Percentiles rank a stretch among this genome's conserved stretches.
Evolutionary conservation across 768 basidiomycete genomes (phyloP).

Genomic region (Atractiella rhizophila): DNA sequence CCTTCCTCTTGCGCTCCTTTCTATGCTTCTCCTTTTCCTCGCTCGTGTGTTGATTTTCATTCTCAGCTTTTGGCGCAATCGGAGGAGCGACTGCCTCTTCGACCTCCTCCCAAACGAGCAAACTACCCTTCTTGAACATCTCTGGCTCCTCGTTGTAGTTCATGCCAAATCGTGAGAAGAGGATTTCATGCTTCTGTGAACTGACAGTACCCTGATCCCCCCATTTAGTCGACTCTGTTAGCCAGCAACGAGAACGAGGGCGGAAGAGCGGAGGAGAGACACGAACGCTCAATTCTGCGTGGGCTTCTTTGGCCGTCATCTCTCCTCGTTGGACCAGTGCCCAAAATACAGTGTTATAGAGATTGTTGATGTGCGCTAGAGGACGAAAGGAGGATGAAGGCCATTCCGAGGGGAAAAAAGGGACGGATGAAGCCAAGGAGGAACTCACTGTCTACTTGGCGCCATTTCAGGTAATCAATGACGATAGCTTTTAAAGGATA

Average conservation of each 20-base stretch:
- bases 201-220: conserved; percentile 54
- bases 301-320: conserved; percentile 50
- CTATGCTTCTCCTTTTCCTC: not conserved
- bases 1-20: not conserved
- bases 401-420: not conserved
- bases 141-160: conserved; percentile 61
- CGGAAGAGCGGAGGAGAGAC: not conserved
- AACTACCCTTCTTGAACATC: conserved; percentile 60
- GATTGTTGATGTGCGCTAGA: conserved; percentile 84
- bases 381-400: not conserved
- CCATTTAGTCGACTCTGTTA: not conserved
- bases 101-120: conserved; percentile 42
- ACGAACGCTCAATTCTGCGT: conserved; percentile 46
- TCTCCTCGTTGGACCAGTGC: conserved; percentile 65
- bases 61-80: not conserved
- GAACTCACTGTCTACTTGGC: conserved; percentile 72
- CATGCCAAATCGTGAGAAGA: conserved; percentile 53
- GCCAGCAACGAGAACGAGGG: not conserved
- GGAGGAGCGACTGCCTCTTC: not conserved
- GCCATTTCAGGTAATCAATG: conserved; percentile 82
- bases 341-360: conserved; percentile 94
- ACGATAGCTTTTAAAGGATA: conserved; percentile 51
- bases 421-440: conserved; percentile 1
- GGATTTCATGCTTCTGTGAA: conserved; percentile 68
- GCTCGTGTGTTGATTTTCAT: not conserved